Percentiles rank a stretch among this genome's conserved stretches.
Conservation (phyloP, 208 protist species). For the Trypanosoma cruzi region DNA sequence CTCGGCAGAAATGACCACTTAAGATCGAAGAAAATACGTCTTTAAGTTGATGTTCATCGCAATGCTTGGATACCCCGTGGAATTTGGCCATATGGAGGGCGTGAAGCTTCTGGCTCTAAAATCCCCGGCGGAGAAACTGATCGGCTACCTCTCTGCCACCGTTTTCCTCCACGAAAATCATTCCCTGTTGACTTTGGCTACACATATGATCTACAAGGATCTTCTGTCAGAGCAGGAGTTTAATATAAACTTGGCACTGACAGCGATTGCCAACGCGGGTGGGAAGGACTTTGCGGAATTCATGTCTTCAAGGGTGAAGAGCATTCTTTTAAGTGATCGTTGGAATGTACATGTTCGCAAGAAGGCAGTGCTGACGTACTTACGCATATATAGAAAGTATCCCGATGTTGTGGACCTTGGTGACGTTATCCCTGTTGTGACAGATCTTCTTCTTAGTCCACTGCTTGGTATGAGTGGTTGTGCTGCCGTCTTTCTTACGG, state of each 20-base stretch:
- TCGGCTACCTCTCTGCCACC: conserved; percentile 96
- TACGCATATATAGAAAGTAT: conserved; percentile 96
- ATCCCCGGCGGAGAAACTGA: conserved; percentile 97
- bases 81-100: conserved; percentile 99
- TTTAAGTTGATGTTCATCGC: conserved; percentile 99
- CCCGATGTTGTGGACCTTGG: conserved; percentile 86
- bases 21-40: conserved; percentile 99
- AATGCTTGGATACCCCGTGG: conserved; percentile 99
- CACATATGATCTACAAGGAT: conserved; percentile 97
- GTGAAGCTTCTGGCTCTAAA: conserved; percentile 96
- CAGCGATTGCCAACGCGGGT: conserved; percentile 97
- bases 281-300: conserved; percentile 98
- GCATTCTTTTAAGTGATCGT: conserved; percentile 89
- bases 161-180: conserved; percentile 98
- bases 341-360: conserved; percentile 95
- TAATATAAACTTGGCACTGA: conserved; percentile 95
- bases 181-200: conserved; percentile 97
- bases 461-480: conserved; percentile 95
- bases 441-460: conserved; percentile 79
- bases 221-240: conserved; percentile 93
- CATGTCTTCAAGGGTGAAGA: conserved; percentile 94
- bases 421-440: conserved; percentile 66
- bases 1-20: conserved; percentile 81
- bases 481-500: conserved; percentile 92
- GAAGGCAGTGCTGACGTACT: conserved; percentile 97